Evolutionary conservation across 306 rosid genomes (phyloP).

Genomic region (Begonia masoniana): DNA sequence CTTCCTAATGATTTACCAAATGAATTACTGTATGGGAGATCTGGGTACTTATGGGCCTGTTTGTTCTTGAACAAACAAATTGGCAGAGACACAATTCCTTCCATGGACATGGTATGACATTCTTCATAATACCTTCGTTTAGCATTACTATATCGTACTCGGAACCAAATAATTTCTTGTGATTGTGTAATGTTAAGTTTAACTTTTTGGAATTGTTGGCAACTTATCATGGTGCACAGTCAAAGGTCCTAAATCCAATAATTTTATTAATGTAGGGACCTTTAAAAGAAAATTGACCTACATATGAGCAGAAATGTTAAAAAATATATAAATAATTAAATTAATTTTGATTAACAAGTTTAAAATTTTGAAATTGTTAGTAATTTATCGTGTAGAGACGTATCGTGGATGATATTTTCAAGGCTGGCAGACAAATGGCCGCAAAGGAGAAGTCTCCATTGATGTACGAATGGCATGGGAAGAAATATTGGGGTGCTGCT

Average conservation of each 20-base stretch:
- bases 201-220: too few species aligned
- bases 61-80: slow-evolving; percentile 66
- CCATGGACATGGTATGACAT: slow-evolving; percentile 29
- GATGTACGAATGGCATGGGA: slow-evolving; percentile 93
- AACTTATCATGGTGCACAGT: too few species aligned
- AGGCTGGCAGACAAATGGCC: slow-evolving; percentile 49
- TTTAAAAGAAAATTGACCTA: too few species aligned
- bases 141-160: background rate
- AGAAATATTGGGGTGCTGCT: slow-evolving; percentile 94
- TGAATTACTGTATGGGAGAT: slow-evolving; percentile 69
- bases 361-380: too few species aligned
- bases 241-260: too few species aligned
- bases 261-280: too few species aligned
- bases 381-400: slow-evolving; percentile 28
- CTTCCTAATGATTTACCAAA: slow-evolving; percentile 48
- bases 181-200: background rate
- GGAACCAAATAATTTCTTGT: background rate
- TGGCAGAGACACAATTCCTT: slow-evolving; percentile 36
- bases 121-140: slow-evolving; percentile 1
- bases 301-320: too few species aligned
- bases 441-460: slow-evolving; percentile 47
- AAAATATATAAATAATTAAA: too few species aligned
- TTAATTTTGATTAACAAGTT: too few species aligned
- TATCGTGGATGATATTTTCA: slow-evolving; percentile 48
- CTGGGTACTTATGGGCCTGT: slow-evolving; percentile 74